A percentile compares a stretch with the other conserved stretches of the same genome.
phyloP scores from a whole-genome alignment of 306 rosid species.

The Vicia faba region DNA sequence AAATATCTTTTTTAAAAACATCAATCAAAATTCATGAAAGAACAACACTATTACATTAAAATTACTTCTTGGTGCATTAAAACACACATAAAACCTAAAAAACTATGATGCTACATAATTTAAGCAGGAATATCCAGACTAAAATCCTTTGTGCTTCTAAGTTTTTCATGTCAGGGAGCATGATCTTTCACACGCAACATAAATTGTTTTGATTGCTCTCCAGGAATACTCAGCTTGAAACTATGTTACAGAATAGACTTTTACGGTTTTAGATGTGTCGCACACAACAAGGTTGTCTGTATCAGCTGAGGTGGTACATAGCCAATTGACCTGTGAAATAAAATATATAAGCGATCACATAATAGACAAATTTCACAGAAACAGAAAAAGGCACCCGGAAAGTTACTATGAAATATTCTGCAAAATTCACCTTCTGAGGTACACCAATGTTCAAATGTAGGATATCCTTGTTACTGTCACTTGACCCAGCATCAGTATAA shows the following conservation, averaged over 20 bases:
- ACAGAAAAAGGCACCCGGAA: constrained; percentile 26
- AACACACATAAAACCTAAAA: not conserved
- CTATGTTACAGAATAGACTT: constrained; percentile 72
- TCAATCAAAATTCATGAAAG: not conserved
- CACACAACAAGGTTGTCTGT: constrained; percentile 83
- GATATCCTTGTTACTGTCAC: constrained; percentile 33
- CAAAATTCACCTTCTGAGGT: constrained; percentile 65
- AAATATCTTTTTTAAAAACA: not conserved
- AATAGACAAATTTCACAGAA: constrained; percentile 1
- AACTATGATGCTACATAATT: not conserved
- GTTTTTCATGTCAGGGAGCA: constrained; percentile 10
- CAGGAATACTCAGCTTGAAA: constrained; percentile 29
- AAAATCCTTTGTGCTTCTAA: constrained; percentile 20
- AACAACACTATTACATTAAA: not conserved
- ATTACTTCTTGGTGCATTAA: not conserved
- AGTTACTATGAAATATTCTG: constrained; percentile 19
- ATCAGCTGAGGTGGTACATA: constrained; percentile 76
- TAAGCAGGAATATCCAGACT: constrained; percentile 4
- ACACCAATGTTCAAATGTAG: constrained; percentile 54
- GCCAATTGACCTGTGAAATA: constrained; percentile 80
- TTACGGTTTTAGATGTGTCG: constrained; percentile 82
- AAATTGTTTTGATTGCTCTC: constrained; percentile 33
- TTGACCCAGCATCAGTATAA: constrained; percentile 44
- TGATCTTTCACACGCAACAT: constrained; percentile 24
- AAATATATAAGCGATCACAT: constrained; percentile 31